phyloP scores from a whole-genome alignment of 75 land plant species.

The Selaginella tamariscina region DNA sequence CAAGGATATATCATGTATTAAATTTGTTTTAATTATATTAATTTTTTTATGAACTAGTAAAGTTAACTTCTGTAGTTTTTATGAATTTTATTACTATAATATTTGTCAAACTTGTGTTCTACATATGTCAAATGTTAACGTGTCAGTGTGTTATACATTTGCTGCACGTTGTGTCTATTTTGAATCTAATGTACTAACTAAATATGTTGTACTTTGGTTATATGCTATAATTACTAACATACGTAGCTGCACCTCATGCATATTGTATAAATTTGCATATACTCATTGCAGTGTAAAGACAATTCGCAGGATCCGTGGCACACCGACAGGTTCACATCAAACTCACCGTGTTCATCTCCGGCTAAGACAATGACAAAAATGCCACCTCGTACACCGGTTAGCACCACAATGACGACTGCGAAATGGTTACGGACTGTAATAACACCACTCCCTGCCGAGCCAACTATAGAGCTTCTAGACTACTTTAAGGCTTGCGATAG shows the following conservation, averaged over 20 bases:
- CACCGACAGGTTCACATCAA: background rate
- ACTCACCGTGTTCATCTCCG: background rate
- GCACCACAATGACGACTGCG: constrained; percentile 5
- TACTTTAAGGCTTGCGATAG: constrained; percentile 3
- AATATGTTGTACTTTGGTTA: too few relatives aligned
- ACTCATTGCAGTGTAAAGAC: background rate
- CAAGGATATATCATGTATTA: too few relatives aligned
- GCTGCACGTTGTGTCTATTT: too few relatives aligned
- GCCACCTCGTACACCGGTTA: constrained; percentile 5
- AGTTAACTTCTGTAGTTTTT: too few relatives aligned
- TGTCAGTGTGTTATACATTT: too few relatives aligned
- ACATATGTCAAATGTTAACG: too few relatives aligned
- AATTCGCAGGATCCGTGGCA: background rate
- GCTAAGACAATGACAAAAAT: background rate
- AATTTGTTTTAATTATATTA: too few relatives aligned
- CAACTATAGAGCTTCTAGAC: background rate
- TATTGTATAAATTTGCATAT: background rate
- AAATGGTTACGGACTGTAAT: constrained; percentile 10
- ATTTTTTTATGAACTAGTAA: too few relatives aligned
- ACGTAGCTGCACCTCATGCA: background rate
- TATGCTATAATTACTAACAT: background rate
- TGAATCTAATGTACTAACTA: too few relatives aligned
- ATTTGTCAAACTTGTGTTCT: too few relatives aligned
- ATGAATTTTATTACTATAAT: too few relatives aligned
- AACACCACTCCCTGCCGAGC: background rate